Base-by-base conservation (phyloP, 2,329 filamentous ascomycete genomes). In the Exserohilum turcica region DNA sequence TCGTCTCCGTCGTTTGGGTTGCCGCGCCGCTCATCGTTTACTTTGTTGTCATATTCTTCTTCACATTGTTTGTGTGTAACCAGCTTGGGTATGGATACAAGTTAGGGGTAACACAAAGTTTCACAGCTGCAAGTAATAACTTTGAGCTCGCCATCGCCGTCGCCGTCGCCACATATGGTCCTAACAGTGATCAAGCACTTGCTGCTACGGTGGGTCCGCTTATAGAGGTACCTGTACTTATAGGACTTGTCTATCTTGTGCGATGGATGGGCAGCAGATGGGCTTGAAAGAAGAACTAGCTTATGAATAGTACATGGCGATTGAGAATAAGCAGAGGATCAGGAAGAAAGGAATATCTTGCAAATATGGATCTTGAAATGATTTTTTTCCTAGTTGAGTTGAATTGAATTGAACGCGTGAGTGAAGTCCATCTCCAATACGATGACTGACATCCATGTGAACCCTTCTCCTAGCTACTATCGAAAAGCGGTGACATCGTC, bases 131-230 rank as follows among this genome's bases (percentile, higher is more conserved):
- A 1, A 93, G 90, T 70, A 95, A 94, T 68, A 94, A 94, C 68
- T 94, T 95, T 66, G 91, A 94, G 77, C 77, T 94, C 27, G 89
- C 90, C 0, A 94, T 94, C 73, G 90, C 90, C 0, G 90, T 94
- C 0, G 89, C 89, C 0, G 85, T 93, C 4, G 87, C 90, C 0
- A 87, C 86, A 0, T 94, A 87, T 74, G 90, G 90, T 0, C 80
- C 87, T 0, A 76, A 89, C 33, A 92, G 88, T 61, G 84, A 91
- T 45, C 85, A 94, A 72, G 90, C 90, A 0, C 77, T 94, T 33
- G 89, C 90, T 0, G 79, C 88, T 2, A 92, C 90, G 0, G 90
- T 93, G 0, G 89, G 90, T 0, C 90, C 90, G 3, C 73, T 94
- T 54, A 87, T 94, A 47, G 90, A 94, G 67, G 90, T 94, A 7